A percentile compares a stretch with the other conserved stretches of the same genome.
phyloP scores from a whole-genome alignment of 1,284 basidiomycete genomes.

The Sporisorium iseilematis-ciliati region DNA sequence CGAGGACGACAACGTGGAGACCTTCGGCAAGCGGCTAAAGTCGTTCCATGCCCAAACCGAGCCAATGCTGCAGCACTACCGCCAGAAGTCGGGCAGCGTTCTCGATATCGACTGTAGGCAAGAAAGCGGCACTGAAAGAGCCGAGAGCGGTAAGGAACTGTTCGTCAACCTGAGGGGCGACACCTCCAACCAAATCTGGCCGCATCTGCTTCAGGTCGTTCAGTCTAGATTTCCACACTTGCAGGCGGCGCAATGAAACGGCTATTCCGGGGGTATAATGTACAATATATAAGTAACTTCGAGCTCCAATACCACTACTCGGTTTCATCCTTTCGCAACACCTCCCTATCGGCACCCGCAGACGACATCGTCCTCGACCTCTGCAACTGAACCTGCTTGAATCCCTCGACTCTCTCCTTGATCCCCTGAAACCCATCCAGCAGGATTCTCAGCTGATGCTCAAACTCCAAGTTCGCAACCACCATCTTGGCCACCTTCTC shows the following conservation, averaged over 20 bases:
- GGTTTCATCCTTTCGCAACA: background rate
- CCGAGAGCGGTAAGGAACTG: slow-evolving; percentile 22
- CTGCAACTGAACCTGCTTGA: slow-evolving; percentile 18
- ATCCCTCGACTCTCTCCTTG: slow-evolving; percentile 41
- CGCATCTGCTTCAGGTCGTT: slow-evolving; percentile 78
- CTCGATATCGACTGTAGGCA: slow-evolving; percentile 27
- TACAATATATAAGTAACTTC: background rate
- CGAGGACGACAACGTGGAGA: slow-evolving; percentile 91
- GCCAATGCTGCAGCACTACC: slow-evolving; percentile 85
- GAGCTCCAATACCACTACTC: background rate
- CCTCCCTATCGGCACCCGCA: background rate
- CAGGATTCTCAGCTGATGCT: slow-evolving; percentile 26
- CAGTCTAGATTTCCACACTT: slow-evolving; percentile 36
- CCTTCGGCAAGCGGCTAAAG: slow-evolving; percentile 82
- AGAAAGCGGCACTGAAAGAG: slow-evolving; percentile 6
- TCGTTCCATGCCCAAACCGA: slow-evolving; percentile 89
- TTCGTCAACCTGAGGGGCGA: slow-evolving; percentile 83
- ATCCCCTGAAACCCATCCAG: slow-evolving; percentile 31
- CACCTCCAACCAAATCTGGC: slow-evolving; percentile 94
- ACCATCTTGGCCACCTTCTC: slow-evolving; percentile 37
- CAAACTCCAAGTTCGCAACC: slow-evolving; percentile 42
- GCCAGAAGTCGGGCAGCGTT: slow-evolving; percentile 72
- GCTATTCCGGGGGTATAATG: background rate
- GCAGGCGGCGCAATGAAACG: background rate
- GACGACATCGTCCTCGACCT: background rate